phyloP scores from a whole-genome alignment of 306 rosid species.

The Vigna angularis region DNA sequence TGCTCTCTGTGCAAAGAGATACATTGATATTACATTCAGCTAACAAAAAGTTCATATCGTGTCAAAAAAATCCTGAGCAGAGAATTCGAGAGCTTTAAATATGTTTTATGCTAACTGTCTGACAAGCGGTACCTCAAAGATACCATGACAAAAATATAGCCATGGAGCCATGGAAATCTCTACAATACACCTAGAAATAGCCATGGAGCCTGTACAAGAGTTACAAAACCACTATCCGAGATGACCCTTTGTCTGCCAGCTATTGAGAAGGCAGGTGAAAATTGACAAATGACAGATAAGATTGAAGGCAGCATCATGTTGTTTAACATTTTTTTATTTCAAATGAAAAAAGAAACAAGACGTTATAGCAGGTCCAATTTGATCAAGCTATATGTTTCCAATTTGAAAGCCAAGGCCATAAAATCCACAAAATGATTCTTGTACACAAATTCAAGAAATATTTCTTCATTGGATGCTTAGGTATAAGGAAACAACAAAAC shows the following conservation, averaged over 20 bases:
- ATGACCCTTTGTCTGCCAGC: slow-evolving; percentile 28
- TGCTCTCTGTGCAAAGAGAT: slow-evolving; percentile 71
- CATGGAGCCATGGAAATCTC: slow-evolving; percentile 30
- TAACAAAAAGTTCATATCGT: slow-evolving; percentile 39
- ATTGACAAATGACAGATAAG: neutral
- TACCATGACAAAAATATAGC: neutral
- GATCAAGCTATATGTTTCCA: neutral
- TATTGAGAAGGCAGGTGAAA: slow-evolving; percentile 7
- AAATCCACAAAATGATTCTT: slow-evolving; percentile 12
- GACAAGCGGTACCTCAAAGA: slow-evolving; percentile 15
- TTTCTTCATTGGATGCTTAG: slow-evolving; percentile 2
- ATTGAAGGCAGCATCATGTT: neutral
- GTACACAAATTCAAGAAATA: neutral
- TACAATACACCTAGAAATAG: slow-evolving; percentile 21
- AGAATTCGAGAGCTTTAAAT: slow-evolving; percentile 35
- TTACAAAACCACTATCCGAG: neutral
- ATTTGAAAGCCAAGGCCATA: neutral
- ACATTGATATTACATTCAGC: slow-evolving; percentile 43
- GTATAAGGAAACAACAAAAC: neutral
- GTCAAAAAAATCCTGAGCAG: slow-evolving; percentile 22
- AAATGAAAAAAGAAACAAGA: neutral
- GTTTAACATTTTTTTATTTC: slow-evolving; percentile 3
- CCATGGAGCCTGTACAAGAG: slow-evolving; percentile 37
- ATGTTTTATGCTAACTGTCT: slow-evolving; percentile 10
- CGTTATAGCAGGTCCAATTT: neutral